Percentiles rank a stretch among this genome's conserved stretches.
Evolutionary conservation across 228 moss, liverwort and hornwort species (phyloP).

Genomic region (Sphagnum fallax): DNA sequence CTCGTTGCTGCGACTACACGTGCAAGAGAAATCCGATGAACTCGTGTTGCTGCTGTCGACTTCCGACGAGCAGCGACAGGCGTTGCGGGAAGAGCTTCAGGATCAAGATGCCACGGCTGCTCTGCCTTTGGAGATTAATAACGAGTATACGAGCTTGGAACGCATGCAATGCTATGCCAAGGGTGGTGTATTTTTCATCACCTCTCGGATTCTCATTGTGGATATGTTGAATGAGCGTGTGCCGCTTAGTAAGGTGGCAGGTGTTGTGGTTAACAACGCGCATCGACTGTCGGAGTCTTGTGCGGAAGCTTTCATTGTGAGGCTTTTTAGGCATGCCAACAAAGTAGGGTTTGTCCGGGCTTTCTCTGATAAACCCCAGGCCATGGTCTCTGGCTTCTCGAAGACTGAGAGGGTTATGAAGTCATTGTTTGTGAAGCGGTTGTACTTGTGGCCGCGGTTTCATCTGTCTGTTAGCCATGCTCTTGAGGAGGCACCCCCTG

Average conservation of each 20-base stretch:
- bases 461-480: slow-evolving; percentile 70
- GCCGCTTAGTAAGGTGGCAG: slow-evolving; percentile 66
- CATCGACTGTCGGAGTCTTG: slow-evolving; percentile 85
- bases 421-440: slow-evolving; percentile 67
- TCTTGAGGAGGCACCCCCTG: slow-evolving; percentile 70
- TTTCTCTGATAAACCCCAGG: slow-evolving; percentile 89
- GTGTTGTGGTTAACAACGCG: slow-evolving; percentile 78
- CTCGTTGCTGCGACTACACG: slow-evolving; percentile 57
- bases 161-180: slow-evolving; percentile 56
- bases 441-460: slow-evolving; percentile 90
- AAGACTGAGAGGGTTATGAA: slow-evolving; percentile 96
- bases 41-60: slow-evolving; percentile 77
- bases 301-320: slow-evolving; percentile 88
- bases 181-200: slow-evolving; percentile 86
- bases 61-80: slow-evolving; percentile 68
- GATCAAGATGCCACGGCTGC: slow-evolving; percentile 47
- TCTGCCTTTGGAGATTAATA: slow-evolving; percentile 73
- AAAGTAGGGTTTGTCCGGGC: slow-evolving; percentile 72
- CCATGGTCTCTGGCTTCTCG: slow-evolving; percentile 89
- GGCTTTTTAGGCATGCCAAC: slow-evolving; percentile 82
- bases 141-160: slow-evolving; percentile 75
- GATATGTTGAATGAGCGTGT: slow-evolving; percentile 98
- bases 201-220: slow-evolving; percentile 88
- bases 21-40: slow-evolving; percentile 35
- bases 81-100: slow-evolving; percentile 78